Evolutionary conservation across 2,329 filamentous ascomycete genomes (phyloP), one percentile per base, ranked within the genome.

Genomic region (Plenodomus tracheiphilus): DNA sequence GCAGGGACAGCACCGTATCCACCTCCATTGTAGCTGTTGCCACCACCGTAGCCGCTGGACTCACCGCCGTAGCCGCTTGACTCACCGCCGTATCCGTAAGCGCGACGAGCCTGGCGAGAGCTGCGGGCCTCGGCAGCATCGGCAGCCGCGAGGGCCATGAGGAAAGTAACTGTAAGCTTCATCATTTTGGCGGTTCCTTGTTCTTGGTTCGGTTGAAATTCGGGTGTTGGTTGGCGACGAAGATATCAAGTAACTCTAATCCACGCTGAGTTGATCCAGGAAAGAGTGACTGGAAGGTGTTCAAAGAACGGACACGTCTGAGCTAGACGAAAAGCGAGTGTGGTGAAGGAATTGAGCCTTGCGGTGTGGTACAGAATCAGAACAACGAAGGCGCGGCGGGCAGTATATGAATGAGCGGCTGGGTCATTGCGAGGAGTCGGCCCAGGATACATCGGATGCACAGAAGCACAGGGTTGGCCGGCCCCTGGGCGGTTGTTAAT

Each of bases 221-320:
- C 3, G 9, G 50, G 58, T 54, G 54, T 56, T 54, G 60, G 61
- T 61, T 56, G 35, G 54, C 57, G 57, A 54, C 51, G 49, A 56
- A 53, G 42, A 62, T 54, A 62, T 53, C 51, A 51, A 54, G 61
- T 61, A 65, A 65, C 45, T 64, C 59, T 60, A 65, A 66, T 68
- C 60, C 61, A 63, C 58, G 43, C 37, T 39, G 47, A 42, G 35
- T 48, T 58, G 53, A 58, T 58, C 62, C 64, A 64, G 65, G 64
- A 72, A 71, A 53, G 69, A 72, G 63, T 70, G 69, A 70, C 67
- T 70, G 63, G 62, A 62, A 55, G 53, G 61, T 51, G 58, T 58
- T 63, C 49, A 64, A 70, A 66, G 68, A 72, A 58, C 57, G 69
- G 56, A 32, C 59, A 51, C 40, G 62, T 68, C 65, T 65, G 63